Base-by-base conservation (phyloP, 371 early-diverging fungal genomes). In the Coemansia sp. region DNA sequence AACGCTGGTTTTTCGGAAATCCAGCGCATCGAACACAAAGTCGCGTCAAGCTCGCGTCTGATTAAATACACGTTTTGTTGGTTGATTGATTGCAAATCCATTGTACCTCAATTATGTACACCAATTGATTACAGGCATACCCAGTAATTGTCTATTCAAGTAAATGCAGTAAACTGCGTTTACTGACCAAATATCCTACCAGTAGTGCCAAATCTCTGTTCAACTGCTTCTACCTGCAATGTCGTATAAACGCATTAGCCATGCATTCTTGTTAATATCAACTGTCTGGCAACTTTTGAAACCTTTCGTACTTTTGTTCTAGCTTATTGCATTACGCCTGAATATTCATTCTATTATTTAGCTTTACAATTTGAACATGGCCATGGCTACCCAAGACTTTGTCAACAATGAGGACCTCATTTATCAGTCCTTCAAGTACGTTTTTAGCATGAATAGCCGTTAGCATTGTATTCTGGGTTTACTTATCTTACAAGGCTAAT, bases 391-490 rank as follows among this genome's bases (percentile, higher is more conserved):
- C 2, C 19, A 24, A 11, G 71, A 60, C n/a, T 12, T 66, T 24
- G 23, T 29, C 6, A 21, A 70, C 41, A 56, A 26, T 23, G 67
- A 71, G 19, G 40, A 65, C 56, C 54, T 53, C 58, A 71, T 52
- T 40, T 71, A 71, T 55, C 59, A 54, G 53, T 44, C 59, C 1
- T 71, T 71, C 63, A 71, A 71, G 71, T 71, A 71, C 4, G 71
- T 63, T 26, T 6, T n/a, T 15, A 41, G 15, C 15, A 36, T 15
- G 26, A 28, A 29, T n/a, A 29, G 6, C 12, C 0, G 13, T 12
- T 3, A 44, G 17, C 5, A 19, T 9, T 21, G 15, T 11, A 0
- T 24, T 36, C 4, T 46, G 17, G n/a, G 46, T 6, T 46, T 46
- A 15, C n/a, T 17, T 17, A n/a, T 46, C 6, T 11, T 29, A 24